Conservation (phyloP, 495 filamentous ascomycete species). For the Achaetomiella virescens region DNA sequence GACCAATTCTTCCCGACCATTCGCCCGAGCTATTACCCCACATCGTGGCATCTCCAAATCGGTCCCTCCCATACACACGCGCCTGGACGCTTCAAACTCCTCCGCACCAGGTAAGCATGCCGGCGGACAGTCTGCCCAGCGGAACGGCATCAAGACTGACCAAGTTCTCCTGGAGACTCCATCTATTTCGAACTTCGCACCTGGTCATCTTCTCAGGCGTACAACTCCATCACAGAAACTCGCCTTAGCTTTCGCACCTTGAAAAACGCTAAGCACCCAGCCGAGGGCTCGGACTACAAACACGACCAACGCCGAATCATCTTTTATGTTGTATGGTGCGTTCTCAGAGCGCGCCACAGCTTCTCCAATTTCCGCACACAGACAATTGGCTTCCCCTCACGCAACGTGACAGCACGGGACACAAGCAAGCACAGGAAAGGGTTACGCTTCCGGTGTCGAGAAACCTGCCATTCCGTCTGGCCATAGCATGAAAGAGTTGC, state of each 20-base stretch:
- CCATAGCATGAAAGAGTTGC: conserved; percentile 37
- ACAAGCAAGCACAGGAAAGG: conserved; percentile 15
- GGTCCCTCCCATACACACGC: conserved; percentile 4
- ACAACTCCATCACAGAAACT: too few relatives aligned
- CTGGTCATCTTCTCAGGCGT: too few relatives aligned
- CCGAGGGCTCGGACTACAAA: too few relatives aligned
- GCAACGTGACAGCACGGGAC: not conserved
- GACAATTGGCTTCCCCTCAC: conserved; percentile 5
- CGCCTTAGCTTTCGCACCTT: too few relatives aligned
- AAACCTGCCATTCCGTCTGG: conserved; percentile 23
- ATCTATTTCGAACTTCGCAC: conserved; percentile 20
- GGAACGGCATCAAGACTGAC: conserved; percentile 27
- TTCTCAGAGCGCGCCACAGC: not conserved
- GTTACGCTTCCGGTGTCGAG: conserved; percentile 23
- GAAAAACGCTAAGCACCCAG: too few relatives aligned
- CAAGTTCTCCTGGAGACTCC: conserved; percentile 20
- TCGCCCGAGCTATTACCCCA: conserved; percentile 16
- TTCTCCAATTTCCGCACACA: conserved; percentile 15
- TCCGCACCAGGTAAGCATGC: conserved; percentile 24
- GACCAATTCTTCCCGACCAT: conserved; percentile 1
- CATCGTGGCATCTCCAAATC: conserved; percentile 20
- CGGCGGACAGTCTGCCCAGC: not conserved
- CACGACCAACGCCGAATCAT: not conserved
- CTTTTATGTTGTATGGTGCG: not conserved
- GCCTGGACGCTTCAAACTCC: conserved; percentile 20